Base-by-base conservation (phyloP, 345 rosid genomes). In the Lumnitzera racemosa region DNA sequence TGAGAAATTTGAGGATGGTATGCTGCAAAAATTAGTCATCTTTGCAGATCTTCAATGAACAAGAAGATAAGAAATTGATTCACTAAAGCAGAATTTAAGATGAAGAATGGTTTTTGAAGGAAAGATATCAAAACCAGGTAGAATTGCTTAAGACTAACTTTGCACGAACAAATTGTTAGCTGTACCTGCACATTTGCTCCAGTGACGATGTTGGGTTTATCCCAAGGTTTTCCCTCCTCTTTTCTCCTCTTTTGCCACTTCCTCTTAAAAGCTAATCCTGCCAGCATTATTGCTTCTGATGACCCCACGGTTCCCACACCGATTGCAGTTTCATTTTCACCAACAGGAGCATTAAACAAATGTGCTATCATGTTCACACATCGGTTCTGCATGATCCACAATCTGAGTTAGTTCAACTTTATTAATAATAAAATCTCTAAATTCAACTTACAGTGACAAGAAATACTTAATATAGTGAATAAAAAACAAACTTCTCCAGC, bases 301-400 rank as follows among this genome's bases (percentile, higher is more conserved):
- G 83, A 79, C 12, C 81, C 81, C 1, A 79, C 83, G 0, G 83
- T 79, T 49, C 83, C 83, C 0, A 79, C 83, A 0, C 83, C 83
- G 1, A 79, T 51, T 1, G 81, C 83, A 0, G 76, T 67, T 65
- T 79, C 83, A 0, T 61, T 41, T 11, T 79, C 81, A 13, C 83
- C 81, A 14, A 73, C 25, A 0, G 81, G 83, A 24, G 83, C 83
- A 49, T 79, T 73, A 70, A 79, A 79, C 20, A 79, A 67, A 68
- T 71, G 81, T 2, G 83, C 81, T 53, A 79, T 79, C 76, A 79
- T 79, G 71, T 79, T 79, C 65, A 79, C 83, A 13, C 83, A 79
- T 15, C 83, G 81, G 47, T 79, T 79, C 83, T 79, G 68, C 52
- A 59, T n/a, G 13, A n/a, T 11, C 41, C 3, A 29, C 36, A 49